Evolutionary conservation across 208 protist genomes (phyloP).

Genomic region (Acanthamoeba healyi): DNA sequence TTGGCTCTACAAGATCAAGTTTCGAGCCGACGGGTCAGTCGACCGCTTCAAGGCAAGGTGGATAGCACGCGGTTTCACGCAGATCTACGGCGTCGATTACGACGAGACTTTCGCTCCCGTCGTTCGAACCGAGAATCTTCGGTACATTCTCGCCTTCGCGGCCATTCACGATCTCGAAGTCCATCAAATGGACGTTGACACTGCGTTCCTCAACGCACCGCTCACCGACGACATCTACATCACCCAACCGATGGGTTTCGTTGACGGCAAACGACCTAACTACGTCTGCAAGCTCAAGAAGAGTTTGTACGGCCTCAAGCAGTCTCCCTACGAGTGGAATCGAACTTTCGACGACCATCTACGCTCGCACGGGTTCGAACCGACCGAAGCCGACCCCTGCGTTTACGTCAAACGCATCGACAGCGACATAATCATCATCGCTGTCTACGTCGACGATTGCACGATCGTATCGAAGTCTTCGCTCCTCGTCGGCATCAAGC

Average conservation of each 20-base stretch:
- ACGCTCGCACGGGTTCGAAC: neutral
- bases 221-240: constrained; percentile 41
- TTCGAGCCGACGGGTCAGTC: neutral
- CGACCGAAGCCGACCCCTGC: neutral
- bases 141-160: neutral
- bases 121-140: neutral
- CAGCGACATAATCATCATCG: neutral
- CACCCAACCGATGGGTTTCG: neutral
- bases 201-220: neutral
- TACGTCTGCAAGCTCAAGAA: neutral
- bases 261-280: neutral
- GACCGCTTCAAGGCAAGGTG: neutral
- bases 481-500: neutral
- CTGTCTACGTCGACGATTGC: neutral
- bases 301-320: constrained; percentile 37
- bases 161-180: neutral
- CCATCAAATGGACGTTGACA: constrained; percentile 61
- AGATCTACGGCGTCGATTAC: neutral
- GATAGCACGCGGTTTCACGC: neutral
- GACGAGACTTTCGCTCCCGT: constrained; percentile 27
- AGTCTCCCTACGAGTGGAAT: neutral
- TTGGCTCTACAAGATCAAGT: constrained; percentile 18
- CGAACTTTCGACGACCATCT: neutral
- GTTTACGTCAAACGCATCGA: neutral
- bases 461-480: neutral